Evolutionary conservation across 495 filamentous ascomycete species (phyloP).

Genomic region (Hamigera avellanea): DNA sequence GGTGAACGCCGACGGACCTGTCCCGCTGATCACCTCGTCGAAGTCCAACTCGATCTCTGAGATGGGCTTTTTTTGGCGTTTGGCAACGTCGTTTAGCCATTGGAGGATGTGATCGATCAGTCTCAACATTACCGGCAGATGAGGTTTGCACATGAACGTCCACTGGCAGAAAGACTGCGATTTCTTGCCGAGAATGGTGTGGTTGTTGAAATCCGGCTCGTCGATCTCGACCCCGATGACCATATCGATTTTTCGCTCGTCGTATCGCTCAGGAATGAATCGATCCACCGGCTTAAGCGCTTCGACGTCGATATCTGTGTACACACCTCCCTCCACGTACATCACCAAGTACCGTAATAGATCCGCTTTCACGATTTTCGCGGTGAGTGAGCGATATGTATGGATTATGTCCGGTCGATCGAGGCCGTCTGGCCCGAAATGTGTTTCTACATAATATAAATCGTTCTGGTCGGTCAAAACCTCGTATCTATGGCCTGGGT

Average conservation of each 20-base stretch:
- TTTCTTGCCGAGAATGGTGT: slow-evolving; percentile 50
- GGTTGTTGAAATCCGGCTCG: slow-evolving; percentile 46
- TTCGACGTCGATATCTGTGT: slow-evolving; percentile 39
- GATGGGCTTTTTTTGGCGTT: slow-evolving; percentile 39
- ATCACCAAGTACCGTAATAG: slow-evolving; percentile 42
- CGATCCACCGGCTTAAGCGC: slow-evolving; percentile 28
- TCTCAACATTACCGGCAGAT: slow-evolving; percentile 48
- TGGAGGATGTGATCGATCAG: slow-evolving; percentile 48
- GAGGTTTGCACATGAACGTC: slow-evolving; percentile 54
- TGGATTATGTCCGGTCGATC: slow-evolving; percentile 50
- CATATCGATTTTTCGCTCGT: slow-evolving; percentile 42
- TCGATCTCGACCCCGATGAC: slow-evolving; percentile 57
- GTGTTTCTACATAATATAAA: slow-evolving; percentile 43
- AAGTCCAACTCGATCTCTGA: slow-evolving; percentile 48
- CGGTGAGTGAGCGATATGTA: slow-evolving; percentile 42
- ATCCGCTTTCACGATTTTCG: slow-evolving; percentile 46
- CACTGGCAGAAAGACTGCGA: slow-evolving; percentile 56
- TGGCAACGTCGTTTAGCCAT: slow-evolving; percentile 45
- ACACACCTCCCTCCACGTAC: slow-evolving; percentile 41
- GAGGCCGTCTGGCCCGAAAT: slow-evolving; percentile 44
- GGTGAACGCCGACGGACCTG: slow-evolving; percentile 56
- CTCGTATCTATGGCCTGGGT: slow-evolving; percentile 50
- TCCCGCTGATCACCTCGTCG: slow-evolving; percentile 55
- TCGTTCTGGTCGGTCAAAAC: slow-evolving; percentile 53
- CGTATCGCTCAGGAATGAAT: slow-evolving; percentile 31